Percentiles rank a stretch among this genome's conserved stretches.
These are phyloP conservation scores for Parathielavia hyrcaniae DNA, from an alignment of 495 filamentous ascomycete species.

Conservation along the genomic window DNA sequence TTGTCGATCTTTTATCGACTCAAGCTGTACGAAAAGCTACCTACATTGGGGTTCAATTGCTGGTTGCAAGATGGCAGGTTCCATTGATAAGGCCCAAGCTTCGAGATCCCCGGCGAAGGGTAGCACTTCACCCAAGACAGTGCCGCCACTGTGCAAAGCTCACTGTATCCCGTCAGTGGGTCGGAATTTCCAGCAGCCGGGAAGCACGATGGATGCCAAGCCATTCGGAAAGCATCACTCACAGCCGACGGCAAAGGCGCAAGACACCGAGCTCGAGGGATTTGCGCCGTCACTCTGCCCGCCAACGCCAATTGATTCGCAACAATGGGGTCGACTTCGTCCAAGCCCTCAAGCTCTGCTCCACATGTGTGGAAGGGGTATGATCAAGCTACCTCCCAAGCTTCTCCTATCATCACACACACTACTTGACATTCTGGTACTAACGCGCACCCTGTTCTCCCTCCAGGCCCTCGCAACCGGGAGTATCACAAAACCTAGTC, in stretches of 20 bases:
- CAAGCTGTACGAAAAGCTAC: no score
- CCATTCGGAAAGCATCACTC: conserved; percentile 19
- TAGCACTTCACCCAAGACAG: not conserved
- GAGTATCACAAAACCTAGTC: conserved; percentile 79
- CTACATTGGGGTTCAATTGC: no score
- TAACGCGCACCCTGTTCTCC: conserved; percentile 2
- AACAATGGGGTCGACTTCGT: conserved; percentile 47
- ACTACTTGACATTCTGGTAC: no score
- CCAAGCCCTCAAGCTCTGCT: conserved; percentile 39
- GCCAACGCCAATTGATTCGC: conserved; percentile 17
- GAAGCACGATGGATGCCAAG: conserved; percentile 21
- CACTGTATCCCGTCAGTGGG: conserved; percentile 19
- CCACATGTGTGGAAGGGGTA: conserved; percentile 48
- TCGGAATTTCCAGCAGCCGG: conserved; percentile 26
- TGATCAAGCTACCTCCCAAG: conserved; percentile 12
- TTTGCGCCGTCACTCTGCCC: conserved; percentile 3
- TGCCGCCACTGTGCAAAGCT: not conserved
- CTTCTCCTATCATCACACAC: not conserved
- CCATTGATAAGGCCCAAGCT: conserved; percentile 16
- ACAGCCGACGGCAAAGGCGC: conserved; percentile 2
- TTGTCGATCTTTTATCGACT: no score
- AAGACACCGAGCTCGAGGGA: conserved; percentile 10
- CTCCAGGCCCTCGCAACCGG: conserved; percentile 69
- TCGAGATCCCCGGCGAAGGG: not conserved
- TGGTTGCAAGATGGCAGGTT: not conserved